A percentile compares a stretch with the other conserved stretches of the same genome.
phyloP scores from a whole-genome alignment of 208 protist species.

The Acanthamoeba divionensis region DNA sequence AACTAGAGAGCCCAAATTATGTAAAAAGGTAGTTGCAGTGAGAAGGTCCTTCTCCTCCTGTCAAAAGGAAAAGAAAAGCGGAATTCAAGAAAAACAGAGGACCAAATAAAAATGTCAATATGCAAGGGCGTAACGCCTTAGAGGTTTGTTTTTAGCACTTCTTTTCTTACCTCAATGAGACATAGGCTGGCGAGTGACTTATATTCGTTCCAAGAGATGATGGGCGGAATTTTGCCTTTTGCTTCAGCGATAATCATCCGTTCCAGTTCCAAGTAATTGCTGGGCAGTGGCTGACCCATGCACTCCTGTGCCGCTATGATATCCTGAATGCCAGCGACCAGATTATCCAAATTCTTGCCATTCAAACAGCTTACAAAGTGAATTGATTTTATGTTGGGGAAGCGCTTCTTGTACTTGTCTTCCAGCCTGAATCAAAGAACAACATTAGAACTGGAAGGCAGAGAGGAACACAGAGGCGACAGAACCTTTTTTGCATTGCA shows the following conservation, averaged over 20 bases:
- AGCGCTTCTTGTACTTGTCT: neutral
- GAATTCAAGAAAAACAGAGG: no score
- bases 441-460: neutral
- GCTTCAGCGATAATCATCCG: neutral
- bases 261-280: conserved; percentile 16
- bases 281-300: neutral
- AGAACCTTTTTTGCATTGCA: neutral
- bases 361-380: neutral
- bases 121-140: no score
- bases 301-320: conserved; percentile 5
- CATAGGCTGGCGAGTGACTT: neutral
- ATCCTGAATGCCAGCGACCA: neutral
- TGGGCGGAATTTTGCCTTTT: neutral
- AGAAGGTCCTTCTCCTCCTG: conserved; percentile 10
- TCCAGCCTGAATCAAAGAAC: neutral
- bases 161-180: neutral
- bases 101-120: no score
- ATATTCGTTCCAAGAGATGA: neutral
- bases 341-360: neutral
- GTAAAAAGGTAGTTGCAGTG: neutral
- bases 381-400: neutral
- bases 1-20: conserved; percentile 25
- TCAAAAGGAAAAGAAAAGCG: no score
- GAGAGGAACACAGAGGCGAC: neutral
- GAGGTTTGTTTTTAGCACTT: neutral